Conservation (phyloP, 495 filamentous ascomycete species). For the Tuber borchii region DNA sequence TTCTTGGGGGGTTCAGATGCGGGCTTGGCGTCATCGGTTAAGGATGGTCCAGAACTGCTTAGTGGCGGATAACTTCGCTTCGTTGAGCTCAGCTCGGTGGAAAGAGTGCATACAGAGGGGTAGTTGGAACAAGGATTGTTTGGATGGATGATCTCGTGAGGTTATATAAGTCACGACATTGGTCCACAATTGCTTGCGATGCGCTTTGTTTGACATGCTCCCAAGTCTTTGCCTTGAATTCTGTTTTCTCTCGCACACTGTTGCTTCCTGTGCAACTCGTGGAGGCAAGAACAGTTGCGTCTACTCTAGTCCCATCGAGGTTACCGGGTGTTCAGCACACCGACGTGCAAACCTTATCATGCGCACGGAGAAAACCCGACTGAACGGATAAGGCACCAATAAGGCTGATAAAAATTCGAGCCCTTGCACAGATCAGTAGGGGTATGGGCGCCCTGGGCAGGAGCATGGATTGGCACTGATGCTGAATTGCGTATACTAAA, state of each 20-base stretch:
- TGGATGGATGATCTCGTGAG: slow-evolving; percentile 2
- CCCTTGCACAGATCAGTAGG: not conserved
- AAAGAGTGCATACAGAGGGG: not conserved
- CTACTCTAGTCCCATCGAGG: not conserved
- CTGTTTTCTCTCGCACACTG: too few relatives aligned
- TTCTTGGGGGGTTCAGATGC: not conserved
- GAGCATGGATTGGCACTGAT: not conserved
- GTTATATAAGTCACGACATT: not conserved
- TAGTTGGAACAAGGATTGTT: not conserved
- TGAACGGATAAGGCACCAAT: not conserved
- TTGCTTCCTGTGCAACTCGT: too few relatives aligned
- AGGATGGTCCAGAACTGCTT: not conserved
- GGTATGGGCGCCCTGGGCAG: not conserved
- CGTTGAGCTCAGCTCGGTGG: not conserved
- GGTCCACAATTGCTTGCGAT: not conserved
- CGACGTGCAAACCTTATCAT: not conserved
- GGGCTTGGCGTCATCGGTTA: not conserved
- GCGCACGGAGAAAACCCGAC: not conserved
- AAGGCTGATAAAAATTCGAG: not conserved
- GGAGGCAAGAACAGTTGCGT: not conserved
- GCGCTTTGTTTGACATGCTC: not conserved
- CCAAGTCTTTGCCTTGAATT: not conserved
- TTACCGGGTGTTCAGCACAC: not conserved
- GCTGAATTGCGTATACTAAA: too few relatives aligned
- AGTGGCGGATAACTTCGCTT: not conserved